These are phyloP conservation scores for Emericellopsis terricola DNA, from an alignment of 495 filamentous ascomycete species.

Conservation along the genomic window DNA sequence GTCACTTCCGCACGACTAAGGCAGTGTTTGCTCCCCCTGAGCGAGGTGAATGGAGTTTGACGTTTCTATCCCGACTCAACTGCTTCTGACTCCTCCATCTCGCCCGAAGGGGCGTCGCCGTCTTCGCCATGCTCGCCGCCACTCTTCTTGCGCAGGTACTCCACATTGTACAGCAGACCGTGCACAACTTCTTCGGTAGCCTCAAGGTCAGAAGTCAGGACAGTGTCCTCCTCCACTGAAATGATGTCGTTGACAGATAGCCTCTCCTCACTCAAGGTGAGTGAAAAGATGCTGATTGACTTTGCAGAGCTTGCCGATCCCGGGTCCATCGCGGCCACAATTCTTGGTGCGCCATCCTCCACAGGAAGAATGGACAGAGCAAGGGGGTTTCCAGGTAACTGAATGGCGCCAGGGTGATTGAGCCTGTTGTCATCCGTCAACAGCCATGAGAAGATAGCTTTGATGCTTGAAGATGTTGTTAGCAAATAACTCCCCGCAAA, in stretches of 20 bases:
- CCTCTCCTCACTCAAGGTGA: conserved; percentile 1
- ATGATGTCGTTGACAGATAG: not conserved
- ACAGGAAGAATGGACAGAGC: conserved; percentile 23
- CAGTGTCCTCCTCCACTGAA: conserved; percentile 5
- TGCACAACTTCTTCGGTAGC: conserved; percentile 24
- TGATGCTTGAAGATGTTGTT: conserved; percentile 25
- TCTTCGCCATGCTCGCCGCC: conserved; percentile 1
- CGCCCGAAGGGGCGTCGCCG: too few species aligned
- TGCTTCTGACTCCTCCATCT: too few species aligned
- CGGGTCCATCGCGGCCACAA: conserved; percentile 40
- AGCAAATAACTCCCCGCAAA: not conserved
- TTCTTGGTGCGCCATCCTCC: conserved; percentile 9
- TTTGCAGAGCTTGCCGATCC: not conserved
- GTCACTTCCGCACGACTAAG: too few species aligned
- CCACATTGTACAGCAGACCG: conserved; percentile 50
- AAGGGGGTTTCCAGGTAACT: conserved; percentile 41
- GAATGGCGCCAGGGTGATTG: conserved; percentile 23
- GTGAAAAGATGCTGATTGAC: not conserved
- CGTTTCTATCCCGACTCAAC: too few species aligned
- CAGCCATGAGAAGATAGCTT: conserved; percentile 40
- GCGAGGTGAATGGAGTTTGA: too few species aligned
- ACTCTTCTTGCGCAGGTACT: conserved; percentile 54
- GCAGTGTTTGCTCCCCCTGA: too few species aligned
- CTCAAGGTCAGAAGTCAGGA: conserved; percentile 8
- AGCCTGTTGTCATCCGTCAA: conserved; percentile 25